Percentiles rank a stretch among this genome's conserved stretches.
Evolutionary conservation across 495 filamentous ascomycete genomes (phyloP).

Genomic region (Trypethelium eluteriae): DNA sequence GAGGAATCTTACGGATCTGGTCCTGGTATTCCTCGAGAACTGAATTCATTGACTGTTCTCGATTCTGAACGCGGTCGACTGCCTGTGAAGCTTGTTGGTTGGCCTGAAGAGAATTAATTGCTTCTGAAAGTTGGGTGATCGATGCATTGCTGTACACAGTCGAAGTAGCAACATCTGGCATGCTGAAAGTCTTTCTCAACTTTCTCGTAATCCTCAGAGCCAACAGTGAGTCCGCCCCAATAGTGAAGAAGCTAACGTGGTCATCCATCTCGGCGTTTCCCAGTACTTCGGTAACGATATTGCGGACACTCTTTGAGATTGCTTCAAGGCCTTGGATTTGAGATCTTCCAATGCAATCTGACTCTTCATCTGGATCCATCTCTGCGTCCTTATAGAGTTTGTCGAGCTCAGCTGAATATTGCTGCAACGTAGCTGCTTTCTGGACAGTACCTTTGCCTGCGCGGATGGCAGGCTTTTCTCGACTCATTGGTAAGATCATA

Average conservation of each 20-base stretch:
- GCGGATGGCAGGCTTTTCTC: constrained; percentile 36
- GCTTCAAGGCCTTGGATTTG: neutral
- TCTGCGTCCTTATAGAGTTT: constrained; percentile 29
- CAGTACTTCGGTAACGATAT: neutral
- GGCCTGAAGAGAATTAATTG: too few species aligned
- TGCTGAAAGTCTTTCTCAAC: neutral
- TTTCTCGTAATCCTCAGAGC: neutral
- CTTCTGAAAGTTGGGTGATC: neutral
- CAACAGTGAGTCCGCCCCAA: constrained; percentile 16
- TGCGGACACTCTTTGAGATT: neutral
- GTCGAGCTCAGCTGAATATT: constrained; percentile 38
- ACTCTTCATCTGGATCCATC: neutral
- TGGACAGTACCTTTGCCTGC: constrained; percentile 44
- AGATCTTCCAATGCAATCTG: too few species aligned
- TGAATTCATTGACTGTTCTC: neutral
- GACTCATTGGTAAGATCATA: constrained; percentile 36
- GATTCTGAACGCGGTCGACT: too few species aligned
- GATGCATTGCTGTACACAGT: neutral
- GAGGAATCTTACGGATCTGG: too few species aligned
- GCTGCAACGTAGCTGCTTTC: constrained; percentile 26
- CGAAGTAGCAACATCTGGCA: neutral
- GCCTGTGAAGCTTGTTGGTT: too few species aligned
- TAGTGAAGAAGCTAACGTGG: neutral
- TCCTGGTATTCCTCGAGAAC: neutral
- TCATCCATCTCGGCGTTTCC: neutral